Evolutionary conservation across 2,329 filamentous ascomycete genomes (phyloP).

Genomic region (Dendryphion nanum): DNA sequence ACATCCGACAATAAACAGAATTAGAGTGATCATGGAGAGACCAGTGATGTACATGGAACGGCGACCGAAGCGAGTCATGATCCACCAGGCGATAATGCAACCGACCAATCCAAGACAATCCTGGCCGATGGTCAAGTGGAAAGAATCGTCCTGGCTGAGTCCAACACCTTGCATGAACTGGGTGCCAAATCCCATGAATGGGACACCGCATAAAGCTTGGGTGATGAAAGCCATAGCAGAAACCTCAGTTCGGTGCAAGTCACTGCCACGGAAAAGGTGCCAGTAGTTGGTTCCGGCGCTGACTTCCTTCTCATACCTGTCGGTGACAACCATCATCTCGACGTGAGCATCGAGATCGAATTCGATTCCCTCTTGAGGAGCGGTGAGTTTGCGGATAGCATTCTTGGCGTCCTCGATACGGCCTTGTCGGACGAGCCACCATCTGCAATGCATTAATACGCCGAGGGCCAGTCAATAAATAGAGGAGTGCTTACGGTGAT

Average conservation of each 20-base stretch:
- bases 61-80: conserved; percentile 63
- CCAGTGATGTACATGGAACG: conserved; percentile 65
- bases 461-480: too few species aligned
- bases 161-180: conserved; percentile 65
- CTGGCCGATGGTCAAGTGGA: conserved; percentile 50
- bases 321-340: neutral
- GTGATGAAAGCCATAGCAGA: conserved; percentile 58
- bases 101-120: conserved; percentile 64
- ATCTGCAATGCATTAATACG: too few species aligned
- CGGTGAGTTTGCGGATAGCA: conserved; percentile 48
- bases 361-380: conserved; percentile 19
- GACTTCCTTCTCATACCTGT: neutral
- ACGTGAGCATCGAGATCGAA: neutral
- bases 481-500: too few species aligned
- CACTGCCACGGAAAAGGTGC: conserved; percentile 57
- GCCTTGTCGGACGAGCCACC: conserved; percentile 51
- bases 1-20: conserved; percentile 68
- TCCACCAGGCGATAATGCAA: conserved; percentile 66
- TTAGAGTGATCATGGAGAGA: conserved; percentile 53
- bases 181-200: conserved; percentile 62
- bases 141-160: conserved; percentile 54
- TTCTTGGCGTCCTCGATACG: conserved; percentile 43
- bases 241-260: conserved; percentile 55
- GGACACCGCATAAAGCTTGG: conserved; percentile 62
- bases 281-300: conserved; percentile 23